A percentile compares a stretch with the other conserved stretches of the same genome.
Conservation (phyloP, 805 yeast genomes). For the Suhomyces vadensis region DNA sequence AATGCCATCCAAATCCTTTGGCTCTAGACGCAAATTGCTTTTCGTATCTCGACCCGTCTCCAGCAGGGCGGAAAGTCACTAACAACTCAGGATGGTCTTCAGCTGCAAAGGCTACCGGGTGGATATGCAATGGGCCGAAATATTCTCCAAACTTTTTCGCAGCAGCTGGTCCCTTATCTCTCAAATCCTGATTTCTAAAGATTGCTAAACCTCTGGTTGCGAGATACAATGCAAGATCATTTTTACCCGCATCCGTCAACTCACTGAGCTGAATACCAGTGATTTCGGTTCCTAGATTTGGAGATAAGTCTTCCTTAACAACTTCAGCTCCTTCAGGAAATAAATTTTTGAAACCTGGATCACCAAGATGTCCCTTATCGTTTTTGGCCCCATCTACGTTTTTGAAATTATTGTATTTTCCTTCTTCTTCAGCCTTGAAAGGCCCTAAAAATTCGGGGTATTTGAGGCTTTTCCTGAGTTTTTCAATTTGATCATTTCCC, state of each 20-base stretch:
- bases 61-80: slow-evolving; percentile 24
- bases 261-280: slow-evolving; percentile 27
- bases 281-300: slow-evolving; percentile 29
- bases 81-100: slow-evolving; percentile 24
- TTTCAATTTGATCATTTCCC: slow-evolving; percentile 10
- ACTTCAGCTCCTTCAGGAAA: slow-evolving; percentile 18
- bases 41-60: slow-evolving; percentile 19
- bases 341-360: slow-evolving; percentile 19
- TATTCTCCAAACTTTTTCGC: slow-evolving; percentile 23
- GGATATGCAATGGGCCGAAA: slow-evolving; percentile 31
- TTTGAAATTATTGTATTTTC: slow-evolving; percentile 18
- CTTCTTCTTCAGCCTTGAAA: slow-evolving; percentile 19
- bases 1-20: slow-evolving; percentile 21
- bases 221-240: slow-evolving; percentile 27
- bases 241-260: slow-evolving; percentile 26
- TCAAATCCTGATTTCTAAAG: slow-evolving; percentile 27
- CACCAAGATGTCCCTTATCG: slow-evolving; percentile 30
- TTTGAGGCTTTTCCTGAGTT: slow-evolving; percentile 17
- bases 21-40: slow-evolving; percentile 16
- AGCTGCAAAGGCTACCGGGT: slow-evolving; percentile 23
- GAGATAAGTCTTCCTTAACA: slow-evolving; percentile 21
- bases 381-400: slow-evolving; percentile 23
- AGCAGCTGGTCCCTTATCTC: slow-evolving; percentile 26
- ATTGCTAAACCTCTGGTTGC: slow-evolving; percentile 28
- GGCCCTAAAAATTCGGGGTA: slow-evolving; percentile 24